Percentiles rank a stretch among this genome's conserved stretches.
These are phyloP conservation scores for Biancaea sappan DNA, from an alignment of 306 rosid genomes.

Conservation along the genomic window DNA sequence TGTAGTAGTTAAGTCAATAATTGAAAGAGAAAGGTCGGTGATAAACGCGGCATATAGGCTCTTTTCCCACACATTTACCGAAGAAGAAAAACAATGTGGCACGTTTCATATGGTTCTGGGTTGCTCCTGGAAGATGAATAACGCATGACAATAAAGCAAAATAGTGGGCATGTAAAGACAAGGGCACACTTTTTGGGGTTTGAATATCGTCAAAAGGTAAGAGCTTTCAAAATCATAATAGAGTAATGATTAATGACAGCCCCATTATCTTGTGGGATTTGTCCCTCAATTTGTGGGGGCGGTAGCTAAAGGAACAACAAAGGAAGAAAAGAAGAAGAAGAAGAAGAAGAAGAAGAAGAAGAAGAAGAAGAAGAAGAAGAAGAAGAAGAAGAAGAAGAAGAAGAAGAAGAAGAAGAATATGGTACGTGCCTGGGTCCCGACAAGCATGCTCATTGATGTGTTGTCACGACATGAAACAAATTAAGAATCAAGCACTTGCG, in stretches of 20 bases:
- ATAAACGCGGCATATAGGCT: not conserved
- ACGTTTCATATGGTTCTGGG: not conserved
- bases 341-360: too few species aligned
- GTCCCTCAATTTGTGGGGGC: constrained; percentile 12
- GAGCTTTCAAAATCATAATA: not conserved
- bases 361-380: too few species aligned
- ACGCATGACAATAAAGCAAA: not conserved
- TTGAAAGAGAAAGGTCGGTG: too few species aligned
- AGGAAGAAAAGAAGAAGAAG: constrained; percentile 6
- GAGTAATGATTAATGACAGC: not conserved
- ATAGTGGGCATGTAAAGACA: constrained; percentile 39
- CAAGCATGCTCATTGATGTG: too few species aligned
- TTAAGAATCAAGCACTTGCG: too few species aligned
- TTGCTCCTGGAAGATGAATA: not conserved
- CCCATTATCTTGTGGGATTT: not conserved
- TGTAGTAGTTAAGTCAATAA: too few species aligned
- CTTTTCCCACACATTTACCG: not conserved
- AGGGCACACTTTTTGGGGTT: constrained; percentile 30
- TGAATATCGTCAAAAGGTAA: constrained; percentile 9
- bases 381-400: not conserved
- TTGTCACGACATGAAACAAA: too few species aligned
- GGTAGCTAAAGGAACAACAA: constrained; percentile 7
- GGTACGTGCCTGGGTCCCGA: too few species aligned
- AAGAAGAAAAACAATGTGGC: not conserved
- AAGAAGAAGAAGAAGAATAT: too few species aligned